These are phyloP conservation scores for Hortiboletus rubellus DNA, from an alignment of 1,284 basidiomycete genomes.

Conservation along the genomic window DNA sequence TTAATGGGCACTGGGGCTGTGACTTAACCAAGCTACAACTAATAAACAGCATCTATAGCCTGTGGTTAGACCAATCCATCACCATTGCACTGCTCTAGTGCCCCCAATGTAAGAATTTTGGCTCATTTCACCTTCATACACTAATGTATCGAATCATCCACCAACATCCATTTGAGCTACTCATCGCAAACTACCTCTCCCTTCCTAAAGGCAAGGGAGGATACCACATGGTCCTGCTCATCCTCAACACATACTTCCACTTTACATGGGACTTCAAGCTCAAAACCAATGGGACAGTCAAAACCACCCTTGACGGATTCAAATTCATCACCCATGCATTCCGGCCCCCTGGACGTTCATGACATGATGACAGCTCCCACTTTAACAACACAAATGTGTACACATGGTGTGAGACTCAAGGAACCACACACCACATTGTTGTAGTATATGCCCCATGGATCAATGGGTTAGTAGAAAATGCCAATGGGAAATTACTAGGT, in stretches of 20 bases:
- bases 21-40: slow-evolving; percentile 19
- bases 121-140: no score
- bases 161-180: slow-evolving; percentile 9
- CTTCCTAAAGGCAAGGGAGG: slow-evolving; percentile 25
- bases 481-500: slow-evolving; percentile 35
- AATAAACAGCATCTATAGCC: slow-evolving; percentile 18
- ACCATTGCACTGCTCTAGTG: background rate
- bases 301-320: slow-evolving; percentile 20
- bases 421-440: slow-evolving; percentile 22
- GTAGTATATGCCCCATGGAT: slow-evolving; percentile 43
- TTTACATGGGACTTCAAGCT: slow-evolving; percentile 27
- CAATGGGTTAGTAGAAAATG: slow-evolving; percentile 39
- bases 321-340: slow-evolving; percentile 26
- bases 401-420: slow-evolving; percentile 28
- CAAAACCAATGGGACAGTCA: slow-evolving; percentile 20
- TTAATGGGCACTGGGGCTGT: slow-evolving; percentile 21
- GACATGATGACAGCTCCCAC: slow-evolving; percentile 39
- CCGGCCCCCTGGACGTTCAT: slow-evolving; percentile 33
- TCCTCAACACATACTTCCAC: slow-evolving; percentile 22
- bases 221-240: slow-evolving; percentile 19
- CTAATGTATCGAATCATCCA: no score
- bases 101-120: no score
- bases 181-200: slow-evolving; percentile 28
- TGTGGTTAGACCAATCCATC: slow-evolving; percentile 18
- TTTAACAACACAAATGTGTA: slow-evolving; percentile 38